Conservation (phyloP, 495 filamentous ascomycete species). For the Hyaloscypha bicolor region DNA sequence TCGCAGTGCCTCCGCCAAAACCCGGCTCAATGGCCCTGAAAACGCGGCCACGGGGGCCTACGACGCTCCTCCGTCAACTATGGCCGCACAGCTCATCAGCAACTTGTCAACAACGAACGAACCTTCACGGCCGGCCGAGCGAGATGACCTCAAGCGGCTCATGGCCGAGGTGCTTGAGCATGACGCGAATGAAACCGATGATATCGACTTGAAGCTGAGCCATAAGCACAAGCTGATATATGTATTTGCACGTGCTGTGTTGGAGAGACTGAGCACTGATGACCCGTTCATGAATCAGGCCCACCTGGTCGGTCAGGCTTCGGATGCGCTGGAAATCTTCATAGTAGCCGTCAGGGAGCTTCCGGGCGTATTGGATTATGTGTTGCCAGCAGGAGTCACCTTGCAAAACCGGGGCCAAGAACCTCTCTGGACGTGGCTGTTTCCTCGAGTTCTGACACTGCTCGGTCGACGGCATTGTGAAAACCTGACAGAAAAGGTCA, state of each 20-base stretch:
- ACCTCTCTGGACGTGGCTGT: constrained; percentile 80
- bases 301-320: constrained; percentile 57
- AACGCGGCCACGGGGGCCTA: constrained; percentile 13
- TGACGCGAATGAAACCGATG: constrained; percentile 40
- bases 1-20: constrained; percentile 30
- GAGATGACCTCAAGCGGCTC: constrained; percentile 59
- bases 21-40: constrained; percentile 10
- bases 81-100: constrained; percentile 67
- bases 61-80: constrained; percentile 62
- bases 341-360: constrained; percentile 71
- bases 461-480: constrained; percentile 49
- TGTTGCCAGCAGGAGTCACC: constrained; percentile 28
- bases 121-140: constrained; percentile 34
- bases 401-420: constrained; percentile 52
- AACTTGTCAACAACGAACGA: constrained; percentile 43
- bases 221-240: constrained; percentile 83
- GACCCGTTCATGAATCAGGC: constrained; percentile 60
- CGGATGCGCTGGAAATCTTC: constrained; percentile 72
- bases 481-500: constrained; percentile 47
- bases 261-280: constrained; percentile 60
- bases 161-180: constrained; percentile 60
- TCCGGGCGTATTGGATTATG: constrained; percentile 66
- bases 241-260: constrained; percentile 78
- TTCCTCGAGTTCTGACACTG: constrained; percentile 62
- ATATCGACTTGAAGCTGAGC: constrained; percentile 64